These are phyloP conservation scores for Pyrus bretschneideri DNA, from an alignment of 306 rosid genomes.

Conservation along the genomic window DNA sequence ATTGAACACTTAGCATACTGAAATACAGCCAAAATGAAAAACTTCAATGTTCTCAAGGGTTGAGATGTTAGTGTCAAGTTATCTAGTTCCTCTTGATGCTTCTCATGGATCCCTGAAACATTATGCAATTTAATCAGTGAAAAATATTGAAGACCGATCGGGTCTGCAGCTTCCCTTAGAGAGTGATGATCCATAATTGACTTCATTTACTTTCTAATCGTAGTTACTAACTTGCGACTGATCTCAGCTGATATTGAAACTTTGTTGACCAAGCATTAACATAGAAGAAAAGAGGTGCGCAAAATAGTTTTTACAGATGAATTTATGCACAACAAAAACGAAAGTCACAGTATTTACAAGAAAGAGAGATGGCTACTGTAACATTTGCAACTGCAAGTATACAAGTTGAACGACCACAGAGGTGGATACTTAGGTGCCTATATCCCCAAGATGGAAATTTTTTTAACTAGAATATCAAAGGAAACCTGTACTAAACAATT, in stretches of 20 bases:
- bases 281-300: not conserved
- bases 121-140: conserved; percentile 18
- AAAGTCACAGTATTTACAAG: not conserved
- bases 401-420: not conserved
- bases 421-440: not conserved
- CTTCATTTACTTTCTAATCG: not conserved
- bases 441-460: not conserved
- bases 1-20: conserved; percentile 48
- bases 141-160: not conserved
- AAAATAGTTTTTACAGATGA: not conserved
- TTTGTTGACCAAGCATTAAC: not conserved
- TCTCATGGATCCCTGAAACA: conserved; percentile 52
- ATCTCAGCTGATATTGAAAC: not conserved
- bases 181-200: not conserved
- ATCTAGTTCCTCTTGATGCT: conserved; percentile 60
- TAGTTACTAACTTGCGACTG: not conserved
- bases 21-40: conserved; percentile 60
- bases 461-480: not conserved
- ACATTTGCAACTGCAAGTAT: not conserved
- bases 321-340: not conserved
- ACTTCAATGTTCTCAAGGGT: conserved; percentile 80
- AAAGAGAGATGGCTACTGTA: not conserved
- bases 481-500: not conserved
- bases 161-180: not conserved
- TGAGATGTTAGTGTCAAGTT: conserved; percentile 69